A percentile compares a stretch with the other conserved stretches of the same genome.
phyloP scores from a whole-genome alignment of 2,329 filamentous ascomycete genomes.

The Camillea tinctor region DNA sequence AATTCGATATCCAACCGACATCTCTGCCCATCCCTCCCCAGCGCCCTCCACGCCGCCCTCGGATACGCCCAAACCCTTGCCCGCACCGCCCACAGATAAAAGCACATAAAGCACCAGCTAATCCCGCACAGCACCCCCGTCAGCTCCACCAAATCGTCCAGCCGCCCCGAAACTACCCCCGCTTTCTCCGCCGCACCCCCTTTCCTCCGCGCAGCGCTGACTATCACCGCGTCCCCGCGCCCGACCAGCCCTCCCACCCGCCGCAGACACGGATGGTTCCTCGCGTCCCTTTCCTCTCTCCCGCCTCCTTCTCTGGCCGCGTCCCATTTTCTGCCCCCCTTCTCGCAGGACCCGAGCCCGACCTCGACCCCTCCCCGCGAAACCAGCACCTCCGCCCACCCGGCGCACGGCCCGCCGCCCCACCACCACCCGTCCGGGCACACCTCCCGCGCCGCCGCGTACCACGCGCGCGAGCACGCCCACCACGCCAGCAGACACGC shows the following conservation, averaged over 20 bases:
- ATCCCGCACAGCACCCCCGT: neutral
- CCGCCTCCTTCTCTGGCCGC: too few relatives aligned
- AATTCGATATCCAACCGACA: neutral
- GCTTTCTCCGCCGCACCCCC: neutral
- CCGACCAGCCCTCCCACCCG: neutral
- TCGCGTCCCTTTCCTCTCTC: too few relatives aligned
- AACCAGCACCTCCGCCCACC: neutral
- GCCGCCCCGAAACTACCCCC: neutral
- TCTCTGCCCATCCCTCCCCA: neutral
- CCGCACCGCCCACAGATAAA: neutral
- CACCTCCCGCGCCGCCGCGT: too few relatives aligned
- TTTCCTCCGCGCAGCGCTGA: neutral
- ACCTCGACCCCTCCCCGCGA: neutral
- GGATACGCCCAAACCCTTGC: neutral
- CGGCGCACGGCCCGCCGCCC: neutral
- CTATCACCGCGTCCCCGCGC: neutral
- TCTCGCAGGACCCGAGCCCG: too few relatives aligned
- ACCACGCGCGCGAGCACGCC: neutral
- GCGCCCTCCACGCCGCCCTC: neutral
- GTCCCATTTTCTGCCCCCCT: too few relatives aligned
- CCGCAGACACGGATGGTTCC: neutral
- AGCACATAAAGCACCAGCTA: neutral
- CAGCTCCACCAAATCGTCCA: neutral
- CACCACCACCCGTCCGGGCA: neutral
- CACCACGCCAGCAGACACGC: neutral